phyloP scores from a whole-genome alignment of 129 eudicot genomes.

The Chrysanthemum lavandulifolium region DNA sequence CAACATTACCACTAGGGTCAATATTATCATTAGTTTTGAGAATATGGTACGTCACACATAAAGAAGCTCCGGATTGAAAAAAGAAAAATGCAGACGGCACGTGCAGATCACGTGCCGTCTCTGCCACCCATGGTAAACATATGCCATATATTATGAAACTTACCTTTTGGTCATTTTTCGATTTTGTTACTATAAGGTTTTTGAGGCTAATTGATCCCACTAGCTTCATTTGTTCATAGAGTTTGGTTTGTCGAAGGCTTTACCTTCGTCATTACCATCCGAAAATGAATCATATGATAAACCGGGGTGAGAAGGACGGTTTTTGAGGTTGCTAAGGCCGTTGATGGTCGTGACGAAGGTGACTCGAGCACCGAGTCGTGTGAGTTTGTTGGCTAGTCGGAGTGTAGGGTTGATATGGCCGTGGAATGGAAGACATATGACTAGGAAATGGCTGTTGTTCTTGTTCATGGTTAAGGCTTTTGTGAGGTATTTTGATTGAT shows the following conservation, averaged over 20 bases:
- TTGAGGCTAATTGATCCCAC: slow-evolving; percentile 32
- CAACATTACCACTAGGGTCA: slow-evolving; percentile 16
- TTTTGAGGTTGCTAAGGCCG: slow-evolving; percentile 30
- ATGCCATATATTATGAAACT: slow-evolving; percentile 46
- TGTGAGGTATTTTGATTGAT: too few species aligned
- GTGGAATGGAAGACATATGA: slow-evolving; percentile 49
- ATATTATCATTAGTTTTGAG: slow-evolving; percentile 29
- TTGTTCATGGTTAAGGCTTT: not conserved
- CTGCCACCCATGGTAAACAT: slow-evolving; percentile 58
- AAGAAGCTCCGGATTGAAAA: slow-evolving; percentile 45
- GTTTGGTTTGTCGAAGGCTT: not conserved
- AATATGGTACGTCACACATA: slow-evolving; percentile 34
- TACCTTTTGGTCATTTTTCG: slow-evolving; percentile 31
- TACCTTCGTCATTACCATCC: slow-evolving; percentile 29
- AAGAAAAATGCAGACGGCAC: slow-evolving; percentile 58
- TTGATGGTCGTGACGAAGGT: slow-evolving; percentile 45
- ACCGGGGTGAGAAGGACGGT: slow-evolving; percentile 19
- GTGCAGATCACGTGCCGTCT: slow-evolving; percentile 50
- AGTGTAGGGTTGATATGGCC: slow-evolving; percentile 78
- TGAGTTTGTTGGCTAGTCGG: slow-evolving; percentile 53
- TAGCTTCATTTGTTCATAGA: slow-evolving; percentile 26
- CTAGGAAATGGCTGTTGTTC: slow-evolving; percentile 41
- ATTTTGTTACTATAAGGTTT: slow-evolving; percentile 19
- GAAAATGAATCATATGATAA: slow-evolving; percentile 39
- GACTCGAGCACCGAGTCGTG: slow-evolving; percentile 38